phyloP scores from a whole-genome alignment of 768 basidiomycete species.

The Xerocomellus dryophilus region DNA sequence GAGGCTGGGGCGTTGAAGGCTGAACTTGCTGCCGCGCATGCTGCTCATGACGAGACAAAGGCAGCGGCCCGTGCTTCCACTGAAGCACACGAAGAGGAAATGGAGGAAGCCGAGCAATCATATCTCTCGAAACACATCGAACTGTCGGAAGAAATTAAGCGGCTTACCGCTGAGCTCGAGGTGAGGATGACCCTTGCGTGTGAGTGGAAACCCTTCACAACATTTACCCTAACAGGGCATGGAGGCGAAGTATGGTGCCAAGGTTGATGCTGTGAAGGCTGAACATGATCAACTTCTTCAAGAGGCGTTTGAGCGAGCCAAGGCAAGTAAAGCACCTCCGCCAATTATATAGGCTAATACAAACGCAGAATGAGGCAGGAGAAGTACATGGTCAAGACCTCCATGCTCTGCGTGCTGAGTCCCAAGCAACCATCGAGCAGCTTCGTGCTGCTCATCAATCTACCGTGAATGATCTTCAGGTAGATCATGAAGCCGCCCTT shows the following conservation, averaged over 20 bases:
- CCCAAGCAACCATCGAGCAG: slow-evolving; percentile 65
- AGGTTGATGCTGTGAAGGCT: slow-evolving; percentile 61
- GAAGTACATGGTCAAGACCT: slow-evolving; percentile 67
- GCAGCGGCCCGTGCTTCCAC: slow-evolving; percentile 43
- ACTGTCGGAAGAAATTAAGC: slow-evolving; percentile 52
- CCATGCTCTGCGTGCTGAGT: slow-evolving; percentile 63
- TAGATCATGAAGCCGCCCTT: slow-evolving; percentile 59
- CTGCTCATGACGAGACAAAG: slow-evolving; percentile 48
- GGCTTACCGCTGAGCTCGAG: slow-evolving; percentile 60
- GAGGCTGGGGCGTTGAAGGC: slow-evolving; percentile 46
- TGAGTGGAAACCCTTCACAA: not conserved
- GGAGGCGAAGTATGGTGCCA: slow-evolving; percentile 63
- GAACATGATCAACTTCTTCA: slow-evolving; percentile 61
- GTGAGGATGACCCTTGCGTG: slow-evolving; percentile 36
- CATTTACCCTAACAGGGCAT: slow-evolving; percentile 46
- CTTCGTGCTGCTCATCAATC: slow-evolving; percentile 60
- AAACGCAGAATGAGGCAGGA: slow-evolving; percentile 63
- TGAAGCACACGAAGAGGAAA: slow-evolving; percentile 44
- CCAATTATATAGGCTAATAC: slow-evolving; percentile 7
- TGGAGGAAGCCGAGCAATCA: slow-evolving; percentile 52
- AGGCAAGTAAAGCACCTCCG: slow-evolving; percentile 44
- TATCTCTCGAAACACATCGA: slow-evolving; percentile 50
- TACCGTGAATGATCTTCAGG: slow-evolving; percentile 57
- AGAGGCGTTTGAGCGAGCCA: slow-evolving; percentile 74
- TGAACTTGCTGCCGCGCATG: slow-evolving; percentile 44